Evolutionary conservation across 805 yeast genomes (phyloP).

Genomic region (Saccharomycopsis javanensis): DNA sequence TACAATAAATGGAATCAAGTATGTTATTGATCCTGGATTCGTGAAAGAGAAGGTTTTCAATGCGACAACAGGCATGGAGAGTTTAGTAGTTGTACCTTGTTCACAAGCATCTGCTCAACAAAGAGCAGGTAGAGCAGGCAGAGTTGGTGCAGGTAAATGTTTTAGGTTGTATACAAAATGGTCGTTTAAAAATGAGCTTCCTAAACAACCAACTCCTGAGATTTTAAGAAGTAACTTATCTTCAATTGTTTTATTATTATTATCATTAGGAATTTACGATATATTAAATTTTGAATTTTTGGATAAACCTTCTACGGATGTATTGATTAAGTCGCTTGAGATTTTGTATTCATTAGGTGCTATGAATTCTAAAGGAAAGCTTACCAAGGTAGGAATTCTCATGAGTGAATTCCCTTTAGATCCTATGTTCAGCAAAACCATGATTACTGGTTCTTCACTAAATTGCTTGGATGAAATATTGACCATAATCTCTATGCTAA

Average conservation of each 20-base stretch:
- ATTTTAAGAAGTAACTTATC: slow-evolving; percentile 78
- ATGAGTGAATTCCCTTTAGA: slow-evolving; percentile 93
- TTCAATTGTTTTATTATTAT: slow-evolving; percentile 61
- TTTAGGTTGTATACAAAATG: slow-evolving; percentile 79
- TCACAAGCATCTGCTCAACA: slow-evolving; percentile 95
- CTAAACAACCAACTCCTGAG: slow-evolving; percentile 78
- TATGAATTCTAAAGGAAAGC: slow-evolving; percentile 62
- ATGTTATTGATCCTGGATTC: slow-evolving; percentile 91
- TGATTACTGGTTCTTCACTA: slow-evolving; percentile 33
- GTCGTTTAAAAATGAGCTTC: slow-evolving; percentile 70
- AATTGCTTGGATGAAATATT: slow-evolving; percentile 61
- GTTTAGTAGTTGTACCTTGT: slow-evolving; percentile 76
- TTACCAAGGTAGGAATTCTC: slow-evolving; percentile 67
- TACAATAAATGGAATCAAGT: slow-evolving; percentile 92
- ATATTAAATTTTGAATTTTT: slow-evolving; percentile 76
- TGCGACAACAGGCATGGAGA: slow-evolving; percentile 81
- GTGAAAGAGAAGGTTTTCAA: slow-evolving; percentile 87
- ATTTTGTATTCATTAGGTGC: slow-evolving; percentile 84
- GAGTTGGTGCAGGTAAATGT: slow-evolving; percentile 95
- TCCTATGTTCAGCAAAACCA: slow-evolving; percentile 75
- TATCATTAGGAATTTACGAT: slow-evolving; percentile 81
- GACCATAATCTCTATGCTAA: slow-evolving; percentile 73
- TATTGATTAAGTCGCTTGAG: slow-evolving; percentile 68
- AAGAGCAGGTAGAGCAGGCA: slow-evolving; percentile 96
- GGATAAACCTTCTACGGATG: slow-evolving; percentile 75